These are phyloP conservation scores for Phoma herbarum DNA, from an alignment of 2,329 filamentous ascomycete genomes.

Conservation along the genomic window DNA sequence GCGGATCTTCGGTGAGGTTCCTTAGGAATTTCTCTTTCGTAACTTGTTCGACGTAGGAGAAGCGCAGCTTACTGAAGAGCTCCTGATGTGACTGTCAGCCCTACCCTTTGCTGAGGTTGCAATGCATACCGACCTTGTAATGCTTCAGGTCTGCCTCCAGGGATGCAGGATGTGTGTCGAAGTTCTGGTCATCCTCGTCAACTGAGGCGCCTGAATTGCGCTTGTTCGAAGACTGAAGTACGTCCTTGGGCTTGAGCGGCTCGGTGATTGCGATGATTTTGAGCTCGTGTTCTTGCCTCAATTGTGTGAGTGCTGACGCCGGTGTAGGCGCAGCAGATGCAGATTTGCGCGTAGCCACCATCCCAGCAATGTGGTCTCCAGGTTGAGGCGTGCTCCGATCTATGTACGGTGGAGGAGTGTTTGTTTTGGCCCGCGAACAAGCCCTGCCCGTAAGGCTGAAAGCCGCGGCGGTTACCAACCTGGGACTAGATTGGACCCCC, in stretches of 20 bases:
- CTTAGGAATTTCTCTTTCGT: constrained; percentile 98
- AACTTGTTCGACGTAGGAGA: constrained; percentile 97
- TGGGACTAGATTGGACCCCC: constrained; percentile 20
- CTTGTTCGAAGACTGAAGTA: constrained; percentile 51
- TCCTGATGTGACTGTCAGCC: constrained; percentile 62
- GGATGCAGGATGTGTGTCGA: constrained; percentile 72
- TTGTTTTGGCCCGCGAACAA: constrained; percentile 41
- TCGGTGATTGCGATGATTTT: constrained; percentile 81
- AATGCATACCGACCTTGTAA: constrained; percentile 68
- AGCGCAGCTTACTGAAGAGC: constrained; percentile 93
- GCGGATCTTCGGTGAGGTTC: constrained; percentile 89
- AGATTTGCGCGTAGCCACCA: constrained; percentile 40
- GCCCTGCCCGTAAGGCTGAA: constrained; percentile 28
- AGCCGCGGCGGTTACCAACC: constrained; percentile 33
- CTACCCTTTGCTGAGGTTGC: neutral
- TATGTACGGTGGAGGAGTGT: constrained; percentile 28
- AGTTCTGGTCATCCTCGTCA: constrained; percentile 66
- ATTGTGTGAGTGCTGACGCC: constrained; percentile 57
- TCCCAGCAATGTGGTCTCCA: constrained; percentile 14
- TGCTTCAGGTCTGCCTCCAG: constrained; percentile 85
- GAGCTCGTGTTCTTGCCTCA: constrained; percentile 68
- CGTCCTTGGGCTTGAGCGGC: constrained; percentile 68
- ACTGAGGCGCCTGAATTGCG: constrained; percentile 71
- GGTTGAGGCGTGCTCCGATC: neutral
- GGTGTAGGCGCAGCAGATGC: constrained; percentile 33